phyloP scores from a whole-genome alignment of 495 filamentous ascomycete genomes.

The Rusavskia elegans region DNA sequence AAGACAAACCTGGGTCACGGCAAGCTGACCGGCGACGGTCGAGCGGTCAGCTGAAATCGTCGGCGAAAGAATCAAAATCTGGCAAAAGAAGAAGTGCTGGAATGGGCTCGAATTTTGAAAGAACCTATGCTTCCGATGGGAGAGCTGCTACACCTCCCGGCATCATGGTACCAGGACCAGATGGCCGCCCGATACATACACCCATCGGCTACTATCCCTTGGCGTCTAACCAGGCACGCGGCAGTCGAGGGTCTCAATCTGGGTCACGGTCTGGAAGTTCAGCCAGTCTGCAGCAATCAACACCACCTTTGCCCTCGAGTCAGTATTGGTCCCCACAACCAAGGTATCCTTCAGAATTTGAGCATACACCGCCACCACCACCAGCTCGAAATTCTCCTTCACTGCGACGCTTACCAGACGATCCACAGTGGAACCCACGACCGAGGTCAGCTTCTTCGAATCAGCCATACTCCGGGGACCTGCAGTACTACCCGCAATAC shows the following conservation, averaged over 20 bases:
- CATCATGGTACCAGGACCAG: constrained; percentile 42
- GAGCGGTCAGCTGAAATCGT: constrained; percentile 7
- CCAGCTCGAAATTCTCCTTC: constrained; percentile 13
- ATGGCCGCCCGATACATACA: constrained; percentile 54
- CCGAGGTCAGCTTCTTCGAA: constrained; percentile 22
- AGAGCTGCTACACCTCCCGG: constrained; percentile 9
- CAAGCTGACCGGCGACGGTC: constrained; percentile 7
- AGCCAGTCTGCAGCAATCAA: constrained; percentile 19
- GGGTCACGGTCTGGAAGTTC: constrained; percentile 26
- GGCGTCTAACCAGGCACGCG: neutral
- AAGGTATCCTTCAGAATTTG: constrained; percentile 15
- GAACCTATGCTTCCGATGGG: neutral
- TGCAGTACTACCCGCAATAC: constrained; percentile 16
- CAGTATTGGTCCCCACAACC: constrained; percentile 18
- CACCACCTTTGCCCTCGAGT: constrained; percentile 21
- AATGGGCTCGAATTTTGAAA: neutral
- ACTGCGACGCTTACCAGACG: constrained; percentile 26
- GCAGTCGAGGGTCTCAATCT: constrained; percentile 14
- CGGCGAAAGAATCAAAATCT: constrained; percentile 13
- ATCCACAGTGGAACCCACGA: constrained; percentile 29
- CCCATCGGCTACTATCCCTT: constrained; percentile 23
- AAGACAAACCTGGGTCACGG: constrained; percentile 6
- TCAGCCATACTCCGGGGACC: constrained; percentile 18
- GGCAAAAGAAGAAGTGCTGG: constrained; percentile 13
- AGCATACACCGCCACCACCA: constrained; percentile 18